phyloP scores from a whole-genome alignment of 192 early-diverging fungal genomes.

The Linnemannia elongata region DNA sequence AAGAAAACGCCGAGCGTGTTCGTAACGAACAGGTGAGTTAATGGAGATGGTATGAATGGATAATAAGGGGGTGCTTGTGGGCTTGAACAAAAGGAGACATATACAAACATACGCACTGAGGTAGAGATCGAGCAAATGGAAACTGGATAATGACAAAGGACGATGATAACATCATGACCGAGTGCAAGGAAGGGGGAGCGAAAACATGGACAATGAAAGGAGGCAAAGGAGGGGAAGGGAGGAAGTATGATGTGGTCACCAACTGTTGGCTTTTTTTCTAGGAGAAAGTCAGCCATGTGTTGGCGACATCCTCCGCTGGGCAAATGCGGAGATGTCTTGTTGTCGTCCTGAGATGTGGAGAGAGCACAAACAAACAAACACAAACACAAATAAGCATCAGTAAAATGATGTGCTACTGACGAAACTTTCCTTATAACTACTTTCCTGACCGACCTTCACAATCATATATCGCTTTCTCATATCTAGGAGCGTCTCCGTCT shows the following conservation, averaged over 20 bases:
- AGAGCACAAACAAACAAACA: background rate
- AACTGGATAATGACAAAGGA: background rate
- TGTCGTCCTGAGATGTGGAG: background rate
- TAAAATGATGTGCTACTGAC: background rate
- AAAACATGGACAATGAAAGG: background rate
- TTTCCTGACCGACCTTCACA: background rate
- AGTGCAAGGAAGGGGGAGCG: background rate
- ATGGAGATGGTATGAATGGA: background rate
- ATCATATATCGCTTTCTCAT: background rate
- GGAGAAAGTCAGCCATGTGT: constrained; percentile 3
- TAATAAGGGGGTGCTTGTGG: background rate
- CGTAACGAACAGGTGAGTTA: constrained; percentile 46
- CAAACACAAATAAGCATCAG: background rate
- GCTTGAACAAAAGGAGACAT: background rate
- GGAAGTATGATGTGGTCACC: too few relatives aligned
- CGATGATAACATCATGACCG: background rate
- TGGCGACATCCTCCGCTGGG: background rate
- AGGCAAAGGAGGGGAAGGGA: background rate
- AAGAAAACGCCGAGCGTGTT: constrained; percentile 47
- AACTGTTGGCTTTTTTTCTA: background rate
- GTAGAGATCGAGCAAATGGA: background rate
- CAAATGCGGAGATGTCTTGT: background rate
- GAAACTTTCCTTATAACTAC: background rate
- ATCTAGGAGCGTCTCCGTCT: constrained; percentile 47
- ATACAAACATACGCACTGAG: background rate